Evolutionary conservation across 164 flowering plant species (phyloP), one percentile per base, ranked within the genome.

Genomic region (Berberis thunbergii): DNA sequence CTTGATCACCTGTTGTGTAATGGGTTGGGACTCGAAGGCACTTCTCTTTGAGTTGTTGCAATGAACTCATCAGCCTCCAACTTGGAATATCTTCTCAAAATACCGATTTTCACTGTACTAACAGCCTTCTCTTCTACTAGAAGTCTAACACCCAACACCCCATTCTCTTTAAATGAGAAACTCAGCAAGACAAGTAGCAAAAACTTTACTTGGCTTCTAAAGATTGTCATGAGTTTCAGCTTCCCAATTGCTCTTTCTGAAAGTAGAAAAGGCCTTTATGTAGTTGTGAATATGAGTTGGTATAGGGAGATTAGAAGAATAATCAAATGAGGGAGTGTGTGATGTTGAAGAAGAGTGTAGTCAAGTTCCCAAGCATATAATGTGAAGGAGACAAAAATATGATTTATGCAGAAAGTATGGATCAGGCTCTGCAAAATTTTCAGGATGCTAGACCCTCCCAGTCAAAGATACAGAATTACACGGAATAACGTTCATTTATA

Each of bases 11-110:
- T 67, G 54, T 74, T 71, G 60, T 74, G 77, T 10, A 74, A 63
- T 54, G 77, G 72, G 55, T 74, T 74, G 43, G 77, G 74, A 53
- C 67, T 53, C 38, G 77, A 71, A 5, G 74, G 74, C 11, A 74
- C 69, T 71, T 59, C 59, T 71, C 74, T 71, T 61, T 74, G 44
- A 6, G 44, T 59, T 1, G 64, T 50, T 49, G 54, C 68, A 43
- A 61, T 60, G 9, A 57, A 61, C 41, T 64, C 71, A 1, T 12
- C 62, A 43, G 57, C 8, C 3, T 13, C 50, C 2, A 64, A 44
- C 9, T 50, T 45, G 4, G 56, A 49, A 58, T 6, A 12, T 48
- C 26, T 45, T 2, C 54, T 69, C 66, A 53, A 64, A 60, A 49
- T 46, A 41, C 64, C 59, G 40, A 41, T 39, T 6, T 62, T 48